Base-by-base conservation (phyloP, 441 rosid genomes). In the Aleurites moluccanus region DNA sequence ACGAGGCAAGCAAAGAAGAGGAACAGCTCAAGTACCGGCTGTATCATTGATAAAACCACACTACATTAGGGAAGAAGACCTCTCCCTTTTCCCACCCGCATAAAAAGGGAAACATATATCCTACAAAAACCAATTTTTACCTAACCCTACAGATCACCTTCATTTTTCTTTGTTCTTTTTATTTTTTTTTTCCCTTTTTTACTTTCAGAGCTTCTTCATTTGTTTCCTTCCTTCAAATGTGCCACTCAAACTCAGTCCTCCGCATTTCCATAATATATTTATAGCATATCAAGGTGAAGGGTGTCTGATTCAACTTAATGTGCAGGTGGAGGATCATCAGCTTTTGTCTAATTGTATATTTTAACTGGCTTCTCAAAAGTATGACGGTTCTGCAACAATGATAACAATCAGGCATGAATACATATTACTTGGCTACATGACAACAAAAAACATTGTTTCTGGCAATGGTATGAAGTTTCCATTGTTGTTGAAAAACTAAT, bases 281-380 rank as follows among this genome's bases (percentile, higher is more conserved):
- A 38, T 38, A 38, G 8, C 8, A 69, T 71, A 67, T 33, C 69
- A 33, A 38, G 8, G 40, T 49, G 56, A 53, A 1, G 72, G 76
- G 61, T 44, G 71, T 64, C 59, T 69, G 64, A 42, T 67, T 64
- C 72, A 62, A 49, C 69, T 73, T 77, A n/a, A 69, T 42, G 47
- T 70, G 80, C 77, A n/a, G 73, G 64, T 57, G 82, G 79, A 64
- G 66, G 61, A 76, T 57, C 78, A 73, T 70, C 82, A 73, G 82
- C 83, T 77, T 75, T 77, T 75, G 65, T 71, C 86, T 90, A 96
- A 83, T 92, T 92, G 89, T 92, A 93, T 80, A 96, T 96, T 79
- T 86, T 96, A 80, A 93, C 94, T 14, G 98, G 90, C 89, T 88
- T 96, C 88, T 92, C 98, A 79, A 72, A 88, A 5, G 93, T 78